phyloP scores from a whole-genome alignment of 2,329 filamentous ascomycete species.

The Cordyceps militaris region DNA sequence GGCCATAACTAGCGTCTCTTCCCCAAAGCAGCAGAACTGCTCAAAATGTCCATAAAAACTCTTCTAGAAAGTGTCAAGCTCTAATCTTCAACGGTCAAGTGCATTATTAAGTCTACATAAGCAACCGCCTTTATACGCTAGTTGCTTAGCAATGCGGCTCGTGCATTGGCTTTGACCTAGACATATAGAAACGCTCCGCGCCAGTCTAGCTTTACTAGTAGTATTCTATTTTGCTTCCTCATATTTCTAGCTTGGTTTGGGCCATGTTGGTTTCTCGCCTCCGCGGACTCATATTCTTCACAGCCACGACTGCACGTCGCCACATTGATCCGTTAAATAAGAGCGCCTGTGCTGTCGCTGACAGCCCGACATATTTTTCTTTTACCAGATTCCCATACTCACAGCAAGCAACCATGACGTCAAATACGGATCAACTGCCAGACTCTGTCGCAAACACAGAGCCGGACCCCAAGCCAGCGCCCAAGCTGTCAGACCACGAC shows the following conservation, averaged over 20 bases:
- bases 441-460: not conserved
- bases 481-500: constrained; percentile 54
- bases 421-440: not conserved
- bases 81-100: no score
- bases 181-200: not conserved
- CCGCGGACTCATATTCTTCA: not conserved
- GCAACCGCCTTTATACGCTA: not conserved
- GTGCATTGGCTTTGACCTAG: not conserved
- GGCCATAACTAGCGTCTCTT: no score
- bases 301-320: not conserved
- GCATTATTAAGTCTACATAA: not conserved
- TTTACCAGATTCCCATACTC: not conserved
- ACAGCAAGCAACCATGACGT: not conserved
- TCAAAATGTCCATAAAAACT: no score
- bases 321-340: not conserved
- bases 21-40: no score
- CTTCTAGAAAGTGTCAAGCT: no score
- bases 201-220: no score
- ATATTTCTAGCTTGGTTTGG: not conserved
- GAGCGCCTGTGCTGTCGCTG: not conserved
- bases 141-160: not conserved
- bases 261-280: not conserved
- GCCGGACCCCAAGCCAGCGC: constrained; percentile 38
- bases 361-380: no score
- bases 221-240: not conserved